phyloP scores from a whole-genome alignment of 495 filamentous ascomycete species.

The Penicillium nucicola region DNA sequence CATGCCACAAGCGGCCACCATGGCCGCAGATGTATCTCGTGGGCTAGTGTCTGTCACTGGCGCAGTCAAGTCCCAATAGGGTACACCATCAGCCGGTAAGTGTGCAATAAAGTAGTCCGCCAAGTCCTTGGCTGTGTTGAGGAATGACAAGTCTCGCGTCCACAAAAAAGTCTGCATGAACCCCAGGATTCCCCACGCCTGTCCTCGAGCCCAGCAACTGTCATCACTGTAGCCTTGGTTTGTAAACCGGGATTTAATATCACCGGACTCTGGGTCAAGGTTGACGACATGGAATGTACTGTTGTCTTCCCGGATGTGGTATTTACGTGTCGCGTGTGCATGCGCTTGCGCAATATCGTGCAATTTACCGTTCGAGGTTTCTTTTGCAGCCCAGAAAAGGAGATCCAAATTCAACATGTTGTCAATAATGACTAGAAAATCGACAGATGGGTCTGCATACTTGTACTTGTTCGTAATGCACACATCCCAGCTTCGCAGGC shows the following conservation, averaged over 20 bases:
- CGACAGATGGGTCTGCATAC: slow-evolving; percentile 21
- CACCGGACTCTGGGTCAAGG: slow-evolving; percentile 30
- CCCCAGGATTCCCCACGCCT: slow-evolving; percentile 45
- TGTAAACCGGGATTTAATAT: slow-evolving; percentile 30
- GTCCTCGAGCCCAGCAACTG: slow-evolving; percentile 44
- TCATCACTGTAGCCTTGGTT: slow-evolving; percentile 38
- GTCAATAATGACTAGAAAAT: slow-evolving; percentile 44
- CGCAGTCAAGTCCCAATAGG: slow-evolving; percentile 43
- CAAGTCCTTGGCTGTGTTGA: slow-evolving; percentile 26
- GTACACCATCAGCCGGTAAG: slow-evolving; percentile 30
- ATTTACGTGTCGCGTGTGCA: slow-evolving; percentile 29
- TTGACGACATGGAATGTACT: slow-evolving; percentile 41
- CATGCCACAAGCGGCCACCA: slow-evolving; percentile 42
- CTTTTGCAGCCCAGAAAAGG: slow-evolving; percentile 40
- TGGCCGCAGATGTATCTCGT: slow-evolving; percentile 40
- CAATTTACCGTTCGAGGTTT: slow-evolving; percentile 25
- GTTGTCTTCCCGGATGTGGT: slow-evolving; percentile 31
- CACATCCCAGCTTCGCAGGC: slow-evolving; percentile 39
- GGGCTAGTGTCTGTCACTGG: slow-evolving; percentile 19
- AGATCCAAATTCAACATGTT: slow-evolving; percentile 48
- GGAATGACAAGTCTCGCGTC: slow-evolving; percentile 34
- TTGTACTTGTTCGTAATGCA: slow-evolving; percentile 29
- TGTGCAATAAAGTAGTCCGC: slow-evolving; percentile 36
- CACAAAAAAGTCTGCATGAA: slow-evolving; percentile 41
- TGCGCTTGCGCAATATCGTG: slow-evolving; percentile 35